phyloP scores from a whole-genome alignment of 2,329 filamentous ascomycete genomes.

The Emmonsiellopsis sp. region DNA sequence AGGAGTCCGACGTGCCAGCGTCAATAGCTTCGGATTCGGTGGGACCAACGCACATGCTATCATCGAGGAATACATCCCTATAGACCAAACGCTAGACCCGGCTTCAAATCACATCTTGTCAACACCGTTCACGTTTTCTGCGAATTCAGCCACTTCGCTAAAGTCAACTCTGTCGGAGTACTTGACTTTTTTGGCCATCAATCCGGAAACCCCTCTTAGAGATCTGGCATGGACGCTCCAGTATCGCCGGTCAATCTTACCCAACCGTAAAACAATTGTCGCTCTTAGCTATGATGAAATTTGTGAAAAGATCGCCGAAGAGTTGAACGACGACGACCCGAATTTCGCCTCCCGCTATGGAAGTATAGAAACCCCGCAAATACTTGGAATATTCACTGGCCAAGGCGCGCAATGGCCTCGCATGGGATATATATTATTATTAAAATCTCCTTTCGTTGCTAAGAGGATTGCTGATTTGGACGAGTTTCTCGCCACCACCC shows the following conservation, averaged over 20 bases:
- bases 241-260: neutral
- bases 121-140: constrained; percentile 12
- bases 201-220: constrained; percentile 4
- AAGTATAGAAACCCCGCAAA: neutral
- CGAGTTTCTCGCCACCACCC: neutral
- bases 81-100: neutral
- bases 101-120: neutral
- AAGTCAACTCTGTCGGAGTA: constrained; percentile 4
- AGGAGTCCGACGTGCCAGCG: constrained; percentile 9
- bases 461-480: constrained; percentile 9
- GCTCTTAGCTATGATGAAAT: constrained; percentile 1
- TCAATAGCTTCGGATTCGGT: constrained; percentile 17
- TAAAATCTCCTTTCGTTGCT: constrained; percentile 4
- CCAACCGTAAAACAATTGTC: constrained; percentile 2
- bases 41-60: constrained; percentile 10
- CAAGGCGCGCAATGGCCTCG: constrained; percentile 17
- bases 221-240: constrained; percentile 7
- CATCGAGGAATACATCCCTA: constrained; percentile 6
- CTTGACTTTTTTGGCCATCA: constrained; percentile 1
- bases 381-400: constrained; percentile 16
- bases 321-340: neutral
- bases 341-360: neutral
- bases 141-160: constrained; percentile 9
- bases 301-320: neutral
- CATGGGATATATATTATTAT: constrained; percentile 13